Conservation (phyloP, 139 green algal genomes). For the Chlorokybus atmophyticus region DNA sequence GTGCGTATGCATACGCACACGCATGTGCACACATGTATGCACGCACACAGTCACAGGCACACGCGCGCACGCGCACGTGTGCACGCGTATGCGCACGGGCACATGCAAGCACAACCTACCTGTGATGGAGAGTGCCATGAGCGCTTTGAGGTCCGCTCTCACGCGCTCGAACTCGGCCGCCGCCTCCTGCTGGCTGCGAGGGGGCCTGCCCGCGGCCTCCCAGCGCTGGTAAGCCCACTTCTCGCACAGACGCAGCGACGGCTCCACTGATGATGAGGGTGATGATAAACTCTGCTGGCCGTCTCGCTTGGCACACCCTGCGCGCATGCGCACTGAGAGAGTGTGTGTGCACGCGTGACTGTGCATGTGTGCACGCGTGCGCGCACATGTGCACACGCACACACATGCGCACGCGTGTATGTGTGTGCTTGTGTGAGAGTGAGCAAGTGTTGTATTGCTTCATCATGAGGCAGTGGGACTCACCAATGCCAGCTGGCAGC, state of each 20-base stretch:
- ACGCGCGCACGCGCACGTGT: not conserved
- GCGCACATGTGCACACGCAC: too few relatives aligned
- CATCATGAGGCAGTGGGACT: too few relatives aligned
- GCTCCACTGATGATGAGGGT: too few relatives aligned
- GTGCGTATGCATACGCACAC: not conserved
- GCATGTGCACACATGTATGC: not conserved
- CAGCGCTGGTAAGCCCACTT: not conserved
- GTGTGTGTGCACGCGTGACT: too few relatives aligned
- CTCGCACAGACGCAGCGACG: not conserved
- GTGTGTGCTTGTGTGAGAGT: too few relatives aligned
- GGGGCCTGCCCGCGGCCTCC: not conserved
- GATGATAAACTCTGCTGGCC: too few relatives aligned
- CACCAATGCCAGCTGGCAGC: too few relatives aligned
- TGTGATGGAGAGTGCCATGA: not conserved
- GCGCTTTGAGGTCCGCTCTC: not conserved
- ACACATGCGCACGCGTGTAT: too few relatives aligned
- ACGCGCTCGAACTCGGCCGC: not conserved
- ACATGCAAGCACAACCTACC: not conserved
- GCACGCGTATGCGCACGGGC: not conserved
- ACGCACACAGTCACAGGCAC: not conserved
- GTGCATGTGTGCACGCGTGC: too few relatives aligned
- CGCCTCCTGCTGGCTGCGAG: not conserved
- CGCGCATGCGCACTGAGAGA: too few relatives aligned
- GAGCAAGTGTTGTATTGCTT: too few relatives aligned
- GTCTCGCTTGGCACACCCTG: too few relatives aligned